Evolutionary conservation across 257 asterid genomes (phyloP).

Genomic region (Capsicum pubescens): DNA sequence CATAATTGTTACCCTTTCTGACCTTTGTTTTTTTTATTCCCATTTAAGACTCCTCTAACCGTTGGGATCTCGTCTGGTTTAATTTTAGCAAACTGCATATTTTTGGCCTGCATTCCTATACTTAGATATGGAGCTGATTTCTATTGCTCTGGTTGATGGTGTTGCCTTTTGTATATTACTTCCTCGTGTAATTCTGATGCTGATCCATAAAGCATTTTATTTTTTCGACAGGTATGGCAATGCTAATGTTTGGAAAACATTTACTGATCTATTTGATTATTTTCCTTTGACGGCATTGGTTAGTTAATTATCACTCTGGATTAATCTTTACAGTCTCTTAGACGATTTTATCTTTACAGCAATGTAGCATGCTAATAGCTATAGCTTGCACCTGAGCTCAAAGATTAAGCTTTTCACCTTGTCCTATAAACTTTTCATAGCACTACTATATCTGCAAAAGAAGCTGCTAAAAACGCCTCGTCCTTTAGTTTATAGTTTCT

Average conservation of each 20-base stretch:
- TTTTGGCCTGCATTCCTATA: not conserved
- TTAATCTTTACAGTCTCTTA: not conserved
- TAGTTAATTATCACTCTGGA: conserved; percentile 39
- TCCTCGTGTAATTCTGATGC: not conserved
- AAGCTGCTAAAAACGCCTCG: conserved; percentile 1
- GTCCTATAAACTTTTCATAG: not conserved
- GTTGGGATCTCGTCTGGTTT: not conserved
- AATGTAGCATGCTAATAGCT: not conserved
- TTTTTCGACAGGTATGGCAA: conserved; percentile 72
- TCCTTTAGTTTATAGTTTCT: not conserved
- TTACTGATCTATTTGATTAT: conserved; percentile 91
- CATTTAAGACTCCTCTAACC: not conserved
- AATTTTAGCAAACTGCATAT: conserved; percentile 4
- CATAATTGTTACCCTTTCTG: not conserved
- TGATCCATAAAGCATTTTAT: not conserved
- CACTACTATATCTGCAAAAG: not conserved
- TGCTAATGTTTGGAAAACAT: conserved; percentile 95
- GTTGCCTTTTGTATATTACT: not conserved
- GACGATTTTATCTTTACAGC: not conserved
- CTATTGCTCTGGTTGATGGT: not conserved
- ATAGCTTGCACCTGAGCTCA: not conserved
- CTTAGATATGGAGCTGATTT: not conserved
- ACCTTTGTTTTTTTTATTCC: not conserved
- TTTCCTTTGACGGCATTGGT: conserved; percentile 95
- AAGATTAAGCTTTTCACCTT: not conserved